Percentiles rank a stretch among this genome's conserved stretches.
These are phyloP conservation scores for Dothidotthia symphoricarpi DNA, from an alignment of 2,329 filamentous ascomycete genomes.

Conservation along the genomic window DNA sequence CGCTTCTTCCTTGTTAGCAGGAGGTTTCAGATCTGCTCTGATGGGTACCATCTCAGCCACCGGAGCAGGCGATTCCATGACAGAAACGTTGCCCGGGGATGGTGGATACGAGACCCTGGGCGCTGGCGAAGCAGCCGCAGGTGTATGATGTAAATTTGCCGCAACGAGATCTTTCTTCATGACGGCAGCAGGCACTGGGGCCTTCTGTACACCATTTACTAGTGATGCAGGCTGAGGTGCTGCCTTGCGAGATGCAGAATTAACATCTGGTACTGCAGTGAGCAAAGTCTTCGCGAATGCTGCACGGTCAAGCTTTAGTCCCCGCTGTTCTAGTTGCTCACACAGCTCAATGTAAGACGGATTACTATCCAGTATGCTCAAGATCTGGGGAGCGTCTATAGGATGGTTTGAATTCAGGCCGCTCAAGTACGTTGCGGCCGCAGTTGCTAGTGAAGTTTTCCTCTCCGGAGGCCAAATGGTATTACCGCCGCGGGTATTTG, in stretches of 20 bases:
- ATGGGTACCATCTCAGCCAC: constrained; percentile 36
- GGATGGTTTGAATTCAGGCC: constrained; percentile 43
- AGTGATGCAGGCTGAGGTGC: constrained; percentile 10
- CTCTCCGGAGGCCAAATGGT: constrained; percentile 55
- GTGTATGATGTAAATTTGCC: constrained; percentile 13
- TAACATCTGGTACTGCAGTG: constrained; percentile 46
- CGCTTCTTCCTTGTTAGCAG: constrained; percentile 53
- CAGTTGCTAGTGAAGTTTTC: constrained; percentile 51
- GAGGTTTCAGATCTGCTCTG: constrained; percentile 30
- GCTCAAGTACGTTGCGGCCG: constrained; percentile 51
- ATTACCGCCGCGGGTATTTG: constrained; percentile 15
- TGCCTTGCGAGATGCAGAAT: constrained; percentile 26
- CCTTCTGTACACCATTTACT: constrained; percentile 7
- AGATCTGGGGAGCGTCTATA: constrained; percentile 44
- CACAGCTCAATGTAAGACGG: constrained; percentile 58
- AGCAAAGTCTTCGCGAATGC: constrained; percentile 55
- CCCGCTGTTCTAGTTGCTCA: constrained; percentile 51
- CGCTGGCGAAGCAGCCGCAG: constrained; percentile 17
- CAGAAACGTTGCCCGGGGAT: constrained; percentile 12
- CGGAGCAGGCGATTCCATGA: constrained; percentile 19
- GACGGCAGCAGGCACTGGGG: constrained; percentile 2
- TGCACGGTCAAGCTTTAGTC: constrained; percentile 52
- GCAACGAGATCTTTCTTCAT: constrained; percentile 15
- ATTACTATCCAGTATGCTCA: constrained; percentile 52
- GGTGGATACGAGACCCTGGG: constrained; percentile 14